Base-by-base conservation (phyloP, 2,329 filamentous ascomycete genomes). In the Botrytis aclada region DNA sequence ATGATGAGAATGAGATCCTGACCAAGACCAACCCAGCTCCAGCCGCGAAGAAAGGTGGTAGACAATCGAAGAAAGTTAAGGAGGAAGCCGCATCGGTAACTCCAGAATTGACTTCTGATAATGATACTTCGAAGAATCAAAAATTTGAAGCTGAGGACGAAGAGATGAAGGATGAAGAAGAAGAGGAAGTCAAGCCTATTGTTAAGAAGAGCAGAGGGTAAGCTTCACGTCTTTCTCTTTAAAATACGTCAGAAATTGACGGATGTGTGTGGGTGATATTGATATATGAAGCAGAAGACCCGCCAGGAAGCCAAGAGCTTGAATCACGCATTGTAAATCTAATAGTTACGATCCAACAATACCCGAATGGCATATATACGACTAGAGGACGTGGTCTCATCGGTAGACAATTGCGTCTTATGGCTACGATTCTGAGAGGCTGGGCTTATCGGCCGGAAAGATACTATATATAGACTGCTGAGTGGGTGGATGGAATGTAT, bases 1-100 rank as follows among this genome's bases (percentile, higher is more conserved):
- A 64, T n/a, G 70, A 71, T 12, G 70, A 72, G 2, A 39, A 66
- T 56, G 70, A 72, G 22, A 56, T 72, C 29, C 8, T 67, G 10
- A 72, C 70, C 39, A 67, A 58, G 37, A 72, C 70, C 25, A 67
- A 66, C 39, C 7, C 47, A 39, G n/a, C 18, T 22, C 34, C 64
- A 60, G n/a, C 18, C 1, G 29, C 51, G 4, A 72, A 45, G 39
- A 34, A 32, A n/a, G 60, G 34, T 32, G 9, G 37, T 7, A 47
- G n/a, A 41, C 58, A 60, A 12, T 16, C 64, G 6, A 54, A 56
- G 70, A 66, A 72, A 43, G 47, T 58, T 29, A 67, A 72, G 10
- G 45, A 43, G 54, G 32, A 29, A 20, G 22, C 14, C 20, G 25
- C 32, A n/a, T 37, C 63, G 39, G 18, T 4, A 29, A 56, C 34